Base-by-base conservation (phyloP, 306 rosid genomes). In the Parietaria judaica region DNA sequence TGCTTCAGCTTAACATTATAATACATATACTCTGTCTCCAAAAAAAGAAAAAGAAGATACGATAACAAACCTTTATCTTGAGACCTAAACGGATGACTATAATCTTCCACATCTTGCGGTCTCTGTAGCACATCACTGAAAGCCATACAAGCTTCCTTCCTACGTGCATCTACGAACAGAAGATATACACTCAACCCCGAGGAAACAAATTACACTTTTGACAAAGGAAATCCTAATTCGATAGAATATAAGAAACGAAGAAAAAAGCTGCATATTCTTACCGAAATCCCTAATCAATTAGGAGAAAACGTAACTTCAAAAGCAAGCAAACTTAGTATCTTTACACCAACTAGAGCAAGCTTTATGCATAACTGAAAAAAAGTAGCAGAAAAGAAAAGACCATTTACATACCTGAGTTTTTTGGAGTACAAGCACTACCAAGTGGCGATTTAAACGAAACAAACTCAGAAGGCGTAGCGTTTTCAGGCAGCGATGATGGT, bases 331-430 rank as follows among this genome's bases (percentile, higher is more conserved):
- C 53, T 50, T 23, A 35, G 23, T 36, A n/a, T 63, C 8, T 11
- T 36, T 44, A 62, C 14, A 35, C 66, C 15, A 38, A 31, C 38
- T 8, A 31, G 51, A 38, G 14, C 38, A 55, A 31, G 7, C 10
- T 39, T 51, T 49, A n/a, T 3, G 56, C 41, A 4, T 50, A 36
- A n/a, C 3, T 7, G 8, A 36, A 36, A 2, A 2, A 63, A 3
- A 16, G 36, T 36, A 14, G n/a, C 9, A 63, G 48, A 11, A 44
- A 60, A 58, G 14, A 10, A 35, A 14, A 58, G 8, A 2, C 14
- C 37, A 61, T 23, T 4, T n/a, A 11, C 58, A 36, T 23, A 84
- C 94, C 84, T 66, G 80, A 55, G 13, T 66, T 77, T 65, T 65
- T 80, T 74, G 72, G 65, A 16, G 66, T 66, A 36, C 60, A 45